Percentiles rank a stretch among this genome's conserved stretches.
These are phyloP conservation scores for Cercophora newfieldiana DNA, from an alignment of 495 filamentous ascomycete genomes.

Conservation along the genomic window DNA sequence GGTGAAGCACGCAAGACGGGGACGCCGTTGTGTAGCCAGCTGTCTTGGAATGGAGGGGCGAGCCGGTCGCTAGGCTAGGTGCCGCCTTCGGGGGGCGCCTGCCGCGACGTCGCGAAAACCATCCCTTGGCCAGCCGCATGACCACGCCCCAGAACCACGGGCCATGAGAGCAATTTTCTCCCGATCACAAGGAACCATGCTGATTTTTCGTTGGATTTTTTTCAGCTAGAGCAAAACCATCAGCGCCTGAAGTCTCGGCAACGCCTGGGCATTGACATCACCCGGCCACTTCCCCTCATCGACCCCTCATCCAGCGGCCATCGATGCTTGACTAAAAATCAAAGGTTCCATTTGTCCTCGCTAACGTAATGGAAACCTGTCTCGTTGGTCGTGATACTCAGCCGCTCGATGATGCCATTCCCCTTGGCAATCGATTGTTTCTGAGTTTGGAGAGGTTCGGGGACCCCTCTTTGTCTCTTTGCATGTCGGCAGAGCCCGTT, in stretches of 20 bases:
- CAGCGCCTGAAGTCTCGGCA: background rate
- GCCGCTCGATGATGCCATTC: conserved; percentile 32
- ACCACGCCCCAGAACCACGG: conserved; percentile 7
- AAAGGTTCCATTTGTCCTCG: conserved; percentile 2
- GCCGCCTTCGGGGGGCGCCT: background rate
- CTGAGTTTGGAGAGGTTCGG: background rate
- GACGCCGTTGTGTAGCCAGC: background rate
- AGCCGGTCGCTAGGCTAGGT: background rate
- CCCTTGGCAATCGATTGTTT: conserved; percentile 19
- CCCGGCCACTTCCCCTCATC: conserved; percentile 26
- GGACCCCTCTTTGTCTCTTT: background rate
- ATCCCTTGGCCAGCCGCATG: conserved; percentile 11
- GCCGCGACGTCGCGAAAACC: background rate
- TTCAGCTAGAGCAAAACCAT: background rate
- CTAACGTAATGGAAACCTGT: conserved; percentile 22
- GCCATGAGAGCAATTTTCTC: conserved; percentile 5
- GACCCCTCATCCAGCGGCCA: conserved; percentile 18
- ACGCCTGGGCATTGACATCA: conserved; percentile 25
- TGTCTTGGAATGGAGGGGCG: conserved; percentile 8
- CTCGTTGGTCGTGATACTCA: conserved; percentile 20
- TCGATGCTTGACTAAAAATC: conserved; percentile 14
- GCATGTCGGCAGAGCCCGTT: background rate
- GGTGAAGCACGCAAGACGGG: background rate
- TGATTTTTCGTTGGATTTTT: conserved; percentile 11
- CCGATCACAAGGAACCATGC: conserved; percentile 13